Evolutionary conservation across 352 stramenopile species (phyloP).

Genomic region (Phytophthora citrophthora): DNA sequence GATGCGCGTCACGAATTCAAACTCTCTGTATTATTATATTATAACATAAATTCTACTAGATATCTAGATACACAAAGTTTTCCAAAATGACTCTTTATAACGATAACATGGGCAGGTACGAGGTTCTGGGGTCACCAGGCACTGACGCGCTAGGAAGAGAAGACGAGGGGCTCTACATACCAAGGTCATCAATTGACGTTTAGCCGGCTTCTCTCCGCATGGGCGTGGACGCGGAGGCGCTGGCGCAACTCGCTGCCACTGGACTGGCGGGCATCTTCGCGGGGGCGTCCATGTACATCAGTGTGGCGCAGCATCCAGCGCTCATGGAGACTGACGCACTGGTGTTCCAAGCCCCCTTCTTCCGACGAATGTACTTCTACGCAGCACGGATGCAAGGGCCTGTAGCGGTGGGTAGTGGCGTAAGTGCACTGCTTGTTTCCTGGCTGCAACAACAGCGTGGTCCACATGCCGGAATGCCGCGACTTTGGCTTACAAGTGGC

Average conservation of each 20-base stretch:
- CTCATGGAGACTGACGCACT: constrained; percentile 64
- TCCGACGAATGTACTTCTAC: constrained; percentile 83
- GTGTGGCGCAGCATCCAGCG: constrained; percentile 72
- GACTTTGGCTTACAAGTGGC: constrained; percentile 65
- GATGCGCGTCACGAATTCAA: constrained; percentile 10
- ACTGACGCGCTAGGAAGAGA: constrained; percentile 2
- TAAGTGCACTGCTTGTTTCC: constrained; percentile 56
- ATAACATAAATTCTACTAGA: too few relatives aligned
- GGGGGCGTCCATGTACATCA: constrained; percentile 73
- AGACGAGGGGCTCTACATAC: background rate
- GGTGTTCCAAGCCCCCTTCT: constrained; percentile 74
- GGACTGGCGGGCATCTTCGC: constrained; percentile 72
- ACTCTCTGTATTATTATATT: background rate
- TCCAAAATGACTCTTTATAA: background rate
- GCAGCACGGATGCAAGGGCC: constrained; percentile 69
- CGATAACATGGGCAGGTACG: too few relatives aligned
- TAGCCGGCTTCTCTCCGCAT: constrained; percentile 19
- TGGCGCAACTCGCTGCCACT: constrained; percentile 65
- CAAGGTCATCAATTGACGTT: constrained; percentile 3
- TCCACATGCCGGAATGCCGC: constrained; percentile 37
- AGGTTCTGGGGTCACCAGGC: background rate
- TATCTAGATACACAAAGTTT: background rate
- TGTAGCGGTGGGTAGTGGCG: constrained; percentile 57
- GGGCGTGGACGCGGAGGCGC: constrained; percentile 58
- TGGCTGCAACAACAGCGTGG: constrained; percentile 45